A percentile compares a stretch with the other conserved stretches of the same genome.
phyloP scores from a whole-genome alignment of 139 green algal species.

The Medakamo hakoo region DNA sequence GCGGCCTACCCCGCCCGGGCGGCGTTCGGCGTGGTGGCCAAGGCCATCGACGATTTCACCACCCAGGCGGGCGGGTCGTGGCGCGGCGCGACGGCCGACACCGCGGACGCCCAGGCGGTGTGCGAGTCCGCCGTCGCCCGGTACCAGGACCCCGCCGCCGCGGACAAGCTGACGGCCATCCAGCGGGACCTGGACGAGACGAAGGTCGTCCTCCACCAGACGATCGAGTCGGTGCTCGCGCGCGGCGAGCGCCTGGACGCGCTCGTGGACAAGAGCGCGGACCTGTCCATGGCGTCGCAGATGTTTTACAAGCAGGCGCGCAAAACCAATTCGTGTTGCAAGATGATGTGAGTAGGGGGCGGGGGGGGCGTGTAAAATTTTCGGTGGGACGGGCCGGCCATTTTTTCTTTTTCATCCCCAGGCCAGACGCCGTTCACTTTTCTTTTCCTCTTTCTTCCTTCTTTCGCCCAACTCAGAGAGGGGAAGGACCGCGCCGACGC shows the following conservation, averaged over 20 bases:
- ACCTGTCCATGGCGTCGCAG: constrained; percentile 90
- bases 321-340: constrained; percentile 78
- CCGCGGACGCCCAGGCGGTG: constrained; percentile 23
- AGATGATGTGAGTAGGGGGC: constrained; percentile 51
- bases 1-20: constrained; percentile 77
- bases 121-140: constrained; percentile 62
- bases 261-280: constrained; percentile 88
- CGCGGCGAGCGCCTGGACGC: constrained; percentile 93
- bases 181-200: constrained; percentile 94
- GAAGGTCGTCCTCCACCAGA: constrained; percentile 86
- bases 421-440: no score
- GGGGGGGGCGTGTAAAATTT: no score
- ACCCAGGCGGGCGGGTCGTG: constrained; percentile 38
- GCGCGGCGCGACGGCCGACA: constrained; percentile 43
- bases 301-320: constrained; percentile 89
- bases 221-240: constrained; percentile 93
- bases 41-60: constrained; percentile 53
- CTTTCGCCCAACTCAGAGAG: no score
- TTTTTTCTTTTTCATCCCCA: no score
- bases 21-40: constrained; percentile 88
- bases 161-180: constrained; percentile 96
- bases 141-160: constrained; percentile 82
- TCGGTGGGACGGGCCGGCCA: no score
- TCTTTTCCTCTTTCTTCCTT: no score
- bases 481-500: no score